A percentile compares a stretch with the other conserved stretches of the same genome.
Conservation (phyloP, 176 grass and related monocot species). For the bread wheat (Triticum aestivum) region DNA sequence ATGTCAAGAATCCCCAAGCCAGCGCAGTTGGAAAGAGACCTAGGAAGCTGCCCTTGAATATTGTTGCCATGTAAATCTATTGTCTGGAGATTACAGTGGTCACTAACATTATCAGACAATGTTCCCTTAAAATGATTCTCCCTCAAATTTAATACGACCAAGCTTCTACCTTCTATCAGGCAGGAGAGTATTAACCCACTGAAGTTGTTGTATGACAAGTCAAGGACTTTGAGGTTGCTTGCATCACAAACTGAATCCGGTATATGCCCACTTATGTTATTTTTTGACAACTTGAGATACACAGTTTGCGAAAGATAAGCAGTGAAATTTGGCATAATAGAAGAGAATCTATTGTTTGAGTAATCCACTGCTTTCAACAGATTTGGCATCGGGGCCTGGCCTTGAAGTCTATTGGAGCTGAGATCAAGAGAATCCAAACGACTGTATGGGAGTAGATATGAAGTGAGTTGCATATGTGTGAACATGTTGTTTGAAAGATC, state of each 20-base stretch:
- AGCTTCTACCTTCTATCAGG: neutral
- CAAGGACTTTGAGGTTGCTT: neutral
- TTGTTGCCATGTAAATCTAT: slow-evolving; percentile 25
- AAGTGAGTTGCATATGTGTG: neutral
- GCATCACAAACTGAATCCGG: neutral
- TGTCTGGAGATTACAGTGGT: neutral
- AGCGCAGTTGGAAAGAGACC: neutral
- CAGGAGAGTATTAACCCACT: slow-evolving; percentile 3
- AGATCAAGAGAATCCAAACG: neutral
- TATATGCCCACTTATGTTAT: slow-evolving; percentile 13
- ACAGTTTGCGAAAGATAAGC: neutral
- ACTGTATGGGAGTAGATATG: neutral
- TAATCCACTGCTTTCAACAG: neutral
- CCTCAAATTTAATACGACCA: neutral
- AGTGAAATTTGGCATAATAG: neutral
- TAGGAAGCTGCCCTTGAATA: neutral
- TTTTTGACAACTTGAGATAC: neutral
- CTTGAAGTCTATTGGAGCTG: neutral
- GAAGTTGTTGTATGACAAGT: slow-evolving; percentile 27
- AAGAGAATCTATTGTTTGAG: slow-evolving; percentile 12
- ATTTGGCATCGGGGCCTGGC: neutral
- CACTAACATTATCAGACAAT: neutral
- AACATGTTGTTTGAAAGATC: neutral
- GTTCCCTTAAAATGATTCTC: slow-evolving; percentile 3
- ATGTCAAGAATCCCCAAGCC: slow-evolving; percentile 29